These are phyloP conservation scores for Tricholoma furcatifolium DNA, from an alignment of 768 basidiomycete species.

Conservation along the genomic window DNA sequence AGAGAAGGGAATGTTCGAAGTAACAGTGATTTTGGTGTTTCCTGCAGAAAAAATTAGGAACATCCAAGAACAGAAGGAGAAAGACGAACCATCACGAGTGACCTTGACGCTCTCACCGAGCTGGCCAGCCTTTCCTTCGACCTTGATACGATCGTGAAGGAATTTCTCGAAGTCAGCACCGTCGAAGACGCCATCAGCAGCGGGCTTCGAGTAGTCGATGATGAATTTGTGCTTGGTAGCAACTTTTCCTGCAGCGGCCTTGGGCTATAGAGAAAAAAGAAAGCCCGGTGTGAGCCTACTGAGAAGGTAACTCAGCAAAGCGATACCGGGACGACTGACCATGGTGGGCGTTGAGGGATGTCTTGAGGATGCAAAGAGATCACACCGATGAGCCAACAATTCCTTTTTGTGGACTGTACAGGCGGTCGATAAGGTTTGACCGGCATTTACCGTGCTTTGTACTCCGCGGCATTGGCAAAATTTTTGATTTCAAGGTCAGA, in stretches of 20 bases:
- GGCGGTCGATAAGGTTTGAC: slow-evolving; percentile 36
- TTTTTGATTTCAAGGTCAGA: slow-evolving; percentile 13
- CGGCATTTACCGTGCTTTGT: slow-evolving; percentile 13
- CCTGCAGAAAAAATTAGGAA: slow-evolving; percentile 37
- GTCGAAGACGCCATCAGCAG: slow-evolving; percentile 53
- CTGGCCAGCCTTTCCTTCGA: slow-evolving; percentile 89
- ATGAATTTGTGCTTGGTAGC: slow-evolving; percentile 73
- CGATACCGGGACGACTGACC: slow-evolving; percentile 68
- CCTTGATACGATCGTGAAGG: slow-evolving; percentile 92
- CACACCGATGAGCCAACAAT: slow-evolving; percentile 4
- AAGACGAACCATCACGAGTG: slow-evolving; percentile 72
- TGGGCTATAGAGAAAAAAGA: slow-evolving; percentile 48
- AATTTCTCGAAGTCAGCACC: slow-evolving; percentile 76
- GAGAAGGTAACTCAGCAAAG: slow-evolving; percentile 92
- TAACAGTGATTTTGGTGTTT: slow-evolving; percentile 80
- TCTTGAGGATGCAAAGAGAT: slow-evolving; percentile 25
- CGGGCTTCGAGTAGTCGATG: slow-evolving; percentile 86
- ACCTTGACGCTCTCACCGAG: slow-evolving; percentile 90
- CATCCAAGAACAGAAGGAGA: background rate
- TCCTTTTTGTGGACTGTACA: slow-evolving; percentile 50
- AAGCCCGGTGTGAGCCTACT: slow-evolving; percentile 73
- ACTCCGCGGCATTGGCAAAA: slow-evolving; percentile 15
- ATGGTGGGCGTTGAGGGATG: slow-evolving; percentile 42
- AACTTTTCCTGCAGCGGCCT: slow-evolving; percentile 53
- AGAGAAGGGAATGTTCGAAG: slow-evolving; percentile 86